Evolutionary conservation across 306 rosid species (phyloP), one percentile per base, ranked within the genome.

Genomic region (Inga laurina): DNA sequence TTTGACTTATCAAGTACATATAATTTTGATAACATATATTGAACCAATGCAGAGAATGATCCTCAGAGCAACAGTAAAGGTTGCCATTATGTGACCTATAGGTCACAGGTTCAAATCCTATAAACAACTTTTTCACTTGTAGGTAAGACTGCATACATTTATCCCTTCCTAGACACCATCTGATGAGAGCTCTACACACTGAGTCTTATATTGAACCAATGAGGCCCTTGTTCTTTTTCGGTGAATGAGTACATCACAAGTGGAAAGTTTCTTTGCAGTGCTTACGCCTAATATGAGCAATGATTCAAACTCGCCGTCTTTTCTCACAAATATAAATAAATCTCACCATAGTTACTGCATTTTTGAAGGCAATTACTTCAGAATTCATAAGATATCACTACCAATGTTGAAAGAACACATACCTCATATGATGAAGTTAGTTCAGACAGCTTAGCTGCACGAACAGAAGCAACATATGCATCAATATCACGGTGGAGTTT

Each of bases 401-500:
- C 72, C 27, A 71, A 79, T 57, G 57, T 79, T 72, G 44, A 61
- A 70, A 8, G 24, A 72, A 48, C 15, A 49, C 1, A 4, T 85
- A 97, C 99, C 99, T 94, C 98, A 82, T 85, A 88, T 22, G 80
- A 85, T 24, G 93, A 61, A 44, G 91, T 87, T 66, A 94, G 87
- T 83, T 97, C 98, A 72, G 98, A 88, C 70, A 94, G 88, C 86
- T 92, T 94, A 77, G 94, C 90, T 57, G 86, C 91, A 69, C 94
- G 91, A 64, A 94, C 91, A 61, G 91, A 83, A 34, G 79, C 91
- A 88, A 90, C 75, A 79, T 97, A 95, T 43, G 92, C 92, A 84
- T 91, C 97, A 48, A 97, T 90, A 84, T 97, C 99, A 75, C 98
- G 97, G 46, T 72, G 90, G 85, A 97, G 87, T 89, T 97, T 97